These are phyloP conservation scores for Macadamia integrifolia DNA, from an alignment of 164 flowering plant genomes.

Conservation along the genomic window DNA sequence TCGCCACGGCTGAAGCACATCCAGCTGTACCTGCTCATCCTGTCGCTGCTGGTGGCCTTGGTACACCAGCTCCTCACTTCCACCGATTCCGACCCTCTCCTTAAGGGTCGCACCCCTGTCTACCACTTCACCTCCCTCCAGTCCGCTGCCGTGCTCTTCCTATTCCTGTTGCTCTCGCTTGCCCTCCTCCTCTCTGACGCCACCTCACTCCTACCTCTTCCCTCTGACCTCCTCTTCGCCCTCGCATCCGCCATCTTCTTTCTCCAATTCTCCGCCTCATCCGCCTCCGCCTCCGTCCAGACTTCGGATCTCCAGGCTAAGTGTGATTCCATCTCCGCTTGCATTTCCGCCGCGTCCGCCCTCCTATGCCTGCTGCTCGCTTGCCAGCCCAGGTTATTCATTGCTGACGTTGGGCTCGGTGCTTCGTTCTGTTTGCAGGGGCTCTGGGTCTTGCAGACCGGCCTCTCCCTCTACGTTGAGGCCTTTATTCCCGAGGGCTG, in stretches of 20 bases:
- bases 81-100: slow-evolving; percentile 61
- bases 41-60: slow-evolving; percentile 49
- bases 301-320: slow-evolving; percentile 67
- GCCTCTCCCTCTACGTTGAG: slow-evolving; percentile 77
- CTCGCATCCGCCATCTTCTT: slow-evolving; percentile 57
- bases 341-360: slow-evolving; percentile 46
- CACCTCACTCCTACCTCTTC: slow-evolving; percentile 59
- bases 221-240: slow-evolving; percentile 65
- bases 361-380: slow-evolving; percentile 52
- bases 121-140: slow-evolving; percentile 78
- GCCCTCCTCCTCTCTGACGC: slow-evolving; percentile 55
- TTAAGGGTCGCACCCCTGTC: slow-evolving; percentile 73
- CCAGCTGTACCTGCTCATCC: slow-evolving; percentile 53
- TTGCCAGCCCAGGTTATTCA: slow-evolving; percentile 43
- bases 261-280: slow-evolving; percentile 47
- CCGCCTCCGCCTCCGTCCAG: slow-evolving; percentile 50
- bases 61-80: slow-evolving; percentile 51
- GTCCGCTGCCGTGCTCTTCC: slow-evolving; percentile 57
- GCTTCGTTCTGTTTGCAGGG: slow-evolving; percentile 66
- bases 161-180: slow-evolving; percentile 61
- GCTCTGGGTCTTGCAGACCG: slow-evolving; percentile 81
- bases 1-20: slow-evolving; percentile 30
- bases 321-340: slow-evolving; percentile 53
- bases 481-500: slow-evolving; percentile 93
- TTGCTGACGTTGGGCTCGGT: slow-evolving; percentile 57